These are phyloP conservation scores for Mortierella sp. DNA, from an alignment of 371 early-diverging fungal species.

Conservation along the genomic window DNA sequence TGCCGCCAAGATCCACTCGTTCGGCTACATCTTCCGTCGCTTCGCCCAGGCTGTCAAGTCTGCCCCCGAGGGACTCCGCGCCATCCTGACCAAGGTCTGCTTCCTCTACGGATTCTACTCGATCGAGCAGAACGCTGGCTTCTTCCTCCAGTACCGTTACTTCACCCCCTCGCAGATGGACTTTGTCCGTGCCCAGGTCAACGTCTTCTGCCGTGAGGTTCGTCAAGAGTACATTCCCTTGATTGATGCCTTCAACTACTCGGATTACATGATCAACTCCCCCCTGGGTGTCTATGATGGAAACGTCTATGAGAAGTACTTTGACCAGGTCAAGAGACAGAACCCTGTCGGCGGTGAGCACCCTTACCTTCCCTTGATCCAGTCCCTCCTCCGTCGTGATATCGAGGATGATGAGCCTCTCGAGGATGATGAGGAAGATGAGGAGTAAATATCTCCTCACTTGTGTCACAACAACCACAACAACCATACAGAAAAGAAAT, in stretches of 20 bases:
- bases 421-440: slow-evolving; percentile 70
- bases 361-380: slow-evolving; percentile 89
- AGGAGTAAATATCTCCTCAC: slow-evolving; percentile 50
- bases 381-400: slow-evolving; percentile 83
- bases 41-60: slow-evolving; percentile 83
- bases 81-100: slow-evolving; percentile 77
- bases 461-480: background rate
- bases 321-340: slow-evolving; percentile 81
- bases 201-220: slow-evolving; percentile 77
- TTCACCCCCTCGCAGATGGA: slow-evolving; percentile 83
- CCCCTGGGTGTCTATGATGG: slow-evolving; percentile 92
- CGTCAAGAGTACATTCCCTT: slow-evolving; percentile 88
- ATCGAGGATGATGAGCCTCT: slow-evolving; percentile 63
- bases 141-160: slow-evolving; percentile 90
- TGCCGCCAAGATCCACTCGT: slow-evolving; percentile 90
- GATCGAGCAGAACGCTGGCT: slow-evolving; percentile 87
- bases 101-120: slow-evolving; percentile 87
- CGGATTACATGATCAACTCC: slow-evolving; percentile 91
- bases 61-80: slow-evolving; percentile 63
- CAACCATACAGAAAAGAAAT: background rate
- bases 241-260: slow-evolving; percentile 89
- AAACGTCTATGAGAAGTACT: slow-evolving; percentile 91
- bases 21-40: slow-evolving; percentile 88
- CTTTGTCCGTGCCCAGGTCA: slow-evolving; percentile 74
- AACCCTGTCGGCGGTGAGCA: slow-evolving; percentile 81